Conservation (phyloP, 306 rosid species). For the Fragaria nilgerrensis region DNA sequence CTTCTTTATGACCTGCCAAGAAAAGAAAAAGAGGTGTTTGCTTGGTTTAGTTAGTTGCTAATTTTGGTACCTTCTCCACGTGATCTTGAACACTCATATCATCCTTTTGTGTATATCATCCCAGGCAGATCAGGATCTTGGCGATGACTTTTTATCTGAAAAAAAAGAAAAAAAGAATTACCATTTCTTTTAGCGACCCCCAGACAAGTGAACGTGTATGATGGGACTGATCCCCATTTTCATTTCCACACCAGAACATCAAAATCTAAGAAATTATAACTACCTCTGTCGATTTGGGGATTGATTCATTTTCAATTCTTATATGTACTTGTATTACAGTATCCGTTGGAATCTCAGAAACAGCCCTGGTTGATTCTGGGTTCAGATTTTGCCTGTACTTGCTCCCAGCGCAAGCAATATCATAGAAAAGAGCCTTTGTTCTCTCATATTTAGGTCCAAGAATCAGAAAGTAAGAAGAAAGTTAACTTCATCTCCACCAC, state of each 20-base stretch:
- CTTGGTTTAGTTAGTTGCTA: neutral
- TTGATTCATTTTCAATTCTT: neutral
- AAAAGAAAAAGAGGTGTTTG: neutral
- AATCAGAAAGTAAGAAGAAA: neutral
- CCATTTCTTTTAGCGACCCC: neutral
- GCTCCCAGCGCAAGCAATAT: neutral
- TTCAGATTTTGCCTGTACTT: neutral
- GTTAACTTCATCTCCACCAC: neutral
- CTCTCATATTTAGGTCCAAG: neutral
- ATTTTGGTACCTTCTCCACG: neutral
- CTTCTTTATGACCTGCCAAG: neutral
- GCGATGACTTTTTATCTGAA: neutral
- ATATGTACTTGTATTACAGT: neutral
- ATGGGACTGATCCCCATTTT: neutral
- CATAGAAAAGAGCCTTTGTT: neutral
- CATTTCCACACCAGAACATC: neutral
- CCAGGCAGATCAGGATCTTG: neutral
- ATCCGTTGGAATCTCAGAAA: neutral
- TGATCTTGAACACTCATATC: neutral
- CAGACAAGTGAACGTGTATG: neutral
- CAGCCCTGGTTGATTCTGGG: neutral
- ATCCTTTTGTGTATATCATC: neutral
- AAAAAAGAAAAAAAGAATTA: neutral
- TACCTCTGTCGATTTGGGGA: neutral
- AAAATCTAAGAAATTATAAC: neutral